These are phyloP conservation scores for Fomitopsis palustris DNA, from an alignment of 1,284 basidiomycete genomes.

Conservation along the genomic window DNA sequence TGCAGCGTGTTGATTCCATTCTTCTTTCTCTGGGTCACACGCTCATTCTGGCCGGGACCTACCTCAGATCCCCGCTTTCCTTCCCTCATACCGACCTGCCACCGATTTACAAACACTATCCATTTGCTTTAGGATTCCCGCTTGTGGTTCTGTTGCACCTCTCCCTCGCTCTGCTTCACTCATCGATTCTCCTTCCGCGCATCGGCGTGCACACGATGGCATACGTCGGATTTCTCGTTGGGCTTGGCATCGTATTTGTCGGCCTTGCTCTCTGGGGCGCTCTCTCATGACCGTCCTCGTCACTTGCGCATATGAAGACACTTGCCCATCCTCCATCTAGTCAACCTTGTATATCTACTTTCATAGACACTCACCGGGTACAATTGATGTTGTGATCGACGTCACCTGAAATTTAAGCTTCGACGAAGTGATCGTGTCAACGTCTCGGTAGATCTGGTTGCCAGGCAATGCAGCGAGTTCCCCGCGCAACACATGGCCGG, in stretches of 20 bases:
- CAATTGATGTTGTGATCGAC: neutral
- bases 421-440: neutral
- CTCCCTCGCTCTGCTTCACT: conserved; percentile 53
- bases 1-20: conserved; percentile 70
- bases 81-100: conserved; percentile 13
- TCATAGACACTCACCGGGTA: neutral
- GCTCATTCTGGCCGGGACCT: conserved; percentile 61
- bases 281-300: conserved; percentile 36
- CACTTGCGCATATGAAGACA: neutral
- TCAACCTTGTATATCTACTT: neutral
- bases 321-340: neutral
- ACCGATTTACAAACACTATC: conserved; percentile 26
- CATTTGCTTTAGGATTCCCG: conserved; percentile 44
- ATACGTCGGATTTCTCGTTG: conserved; percentile 59
- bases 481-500: neutral
- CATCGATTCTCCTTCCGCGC: conserved; percentile 56
- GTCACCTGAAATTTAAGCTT: neutral
- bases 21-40: conserved; percentile 63
- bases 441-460: neutral
- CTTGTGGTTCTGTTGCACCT: conserved; percentile 47
- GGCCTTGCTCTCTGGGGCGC: conserved; percentile 67
- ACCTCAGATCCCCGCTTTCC: conserved; percentile 42
- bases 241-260: conserved; percentile 61
- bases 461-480: neutral
- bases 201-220: conserved; percentile 70